These are phyloP conservation scores for Euphorbia celastroides DNA, from an alignment of 441 rosid species.

Conservation along the genomic window DNA sequence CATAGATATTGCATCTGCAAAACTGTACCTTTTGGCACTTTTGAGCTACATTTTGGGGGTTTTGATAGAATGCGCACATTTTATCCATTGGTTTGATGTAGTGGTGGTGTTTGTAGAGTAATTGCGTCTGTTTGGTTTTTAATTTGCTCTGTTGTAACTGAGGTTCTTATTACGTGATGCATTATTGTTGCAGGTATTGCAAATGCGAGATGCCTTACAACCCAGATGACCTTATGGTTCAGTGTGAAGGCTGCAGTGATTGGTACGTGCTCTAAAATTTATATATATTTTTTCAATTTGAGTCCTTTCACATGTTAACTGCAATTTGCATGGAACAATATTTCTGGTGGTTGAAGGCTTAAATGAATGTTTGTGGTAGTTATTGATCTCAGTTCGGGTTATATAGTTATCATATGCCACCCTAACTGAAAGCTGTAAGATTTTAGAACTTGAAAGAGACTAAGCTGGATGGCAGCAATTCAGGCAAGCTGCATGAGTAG, in stretches of 20 bases:
- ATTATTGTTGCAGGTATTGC: slow-evolving; percentile 29
- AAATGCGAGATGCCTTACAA: slow-evolving; percentile 48
- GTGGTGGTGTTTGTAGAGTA: neutral
- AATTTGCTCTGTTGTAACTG: neutral
- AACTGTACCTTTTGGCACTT: neutral
- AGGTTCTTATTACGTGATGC: neutral
- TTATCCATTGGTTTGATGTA: neutral
- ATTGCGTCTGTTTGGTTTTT: neutral
- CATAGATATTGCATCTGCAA: neutral
- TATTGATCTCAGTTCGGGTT: neutral
- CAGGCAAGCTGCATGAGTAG: neutral
- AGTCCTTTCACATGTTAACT: neutral
- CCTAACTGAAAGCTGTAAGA: neutral
- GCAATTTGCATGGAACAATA: neutral
- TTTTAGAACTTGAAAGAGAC: neutral
- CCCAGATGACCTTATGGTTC: slow-evolving; percentile 42
- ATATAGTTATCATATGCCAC: neutral
- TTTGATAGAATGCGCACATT: neutral
- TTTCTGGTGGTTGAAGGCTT: neutral
- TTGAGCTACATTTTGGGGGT: neutral
- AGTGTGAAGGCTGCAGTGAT: slow-evolving; percentile 38
- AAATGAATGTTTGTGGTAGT: neutral
- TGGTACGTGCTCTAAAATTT: slow-evolving; percentile 29
- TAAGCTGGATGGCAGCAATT: neutral
- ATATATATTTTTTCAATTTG: neutral